Conservation (phyloP, 306 rosid genomes). For the Prunus dulcis region DNA sequence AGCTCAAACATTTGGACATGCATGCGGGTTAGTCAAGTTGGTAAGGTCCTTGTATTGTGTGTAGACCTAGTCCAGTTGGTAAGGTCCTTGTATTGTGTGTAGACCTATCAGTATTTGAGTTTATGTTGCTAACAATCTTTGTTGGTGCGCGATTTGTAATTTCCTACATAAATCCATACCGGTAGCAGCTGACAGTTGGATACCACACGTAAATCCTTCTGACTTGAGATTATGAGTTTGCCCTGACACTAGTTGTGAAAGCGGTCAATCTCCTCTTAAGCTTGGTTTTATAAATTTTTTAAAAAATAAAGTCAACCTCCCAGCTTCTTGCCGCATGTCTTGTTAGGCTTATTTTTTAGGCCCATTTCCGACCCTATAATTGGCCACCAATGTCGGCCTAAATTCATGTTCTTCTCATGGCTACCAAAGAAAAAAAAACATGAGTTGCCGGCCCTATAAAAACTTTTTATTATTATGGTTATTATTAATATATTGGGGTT, state of each 20-base stretch:
- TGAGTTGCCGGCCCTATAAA: no score
- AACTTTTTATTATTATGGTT: neutral
- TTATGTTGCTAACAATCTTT: fast-evolving
- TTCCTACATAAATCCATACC: no score
- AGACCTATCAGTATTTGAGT: no score
- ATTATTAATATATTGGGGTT: neutral
- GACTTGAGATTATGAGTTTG: fast-evolving
- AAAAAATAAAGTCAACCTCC: neutral
- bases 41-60: no score
- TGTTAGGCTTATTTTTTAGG: neutral
- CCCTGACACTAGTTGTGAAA: fast-evolving
- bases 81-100: no score
- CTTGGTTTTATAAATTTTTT: neutral
- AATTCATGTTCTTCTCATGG: neutral
- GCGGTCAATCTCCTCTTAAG: no score
- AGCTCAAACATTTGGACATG: neutral
- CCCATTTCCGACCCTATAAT: neutral
- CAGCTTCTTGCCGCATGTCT: neutral
- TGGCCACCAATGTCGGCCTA: neutral
- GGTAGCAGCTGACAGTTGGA: fast-evolving
- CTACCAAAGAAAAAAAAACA: neutral
- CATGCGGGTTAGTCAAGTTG: neutral
- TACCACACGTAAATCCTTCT: no score
- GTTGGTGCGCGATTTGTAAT: no score
- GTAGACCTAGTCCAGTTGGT: no score